Evolutionary conservation across 805 yeast species (phyloP).

Genomic region (Saturnispora ahearnii): DNA sequence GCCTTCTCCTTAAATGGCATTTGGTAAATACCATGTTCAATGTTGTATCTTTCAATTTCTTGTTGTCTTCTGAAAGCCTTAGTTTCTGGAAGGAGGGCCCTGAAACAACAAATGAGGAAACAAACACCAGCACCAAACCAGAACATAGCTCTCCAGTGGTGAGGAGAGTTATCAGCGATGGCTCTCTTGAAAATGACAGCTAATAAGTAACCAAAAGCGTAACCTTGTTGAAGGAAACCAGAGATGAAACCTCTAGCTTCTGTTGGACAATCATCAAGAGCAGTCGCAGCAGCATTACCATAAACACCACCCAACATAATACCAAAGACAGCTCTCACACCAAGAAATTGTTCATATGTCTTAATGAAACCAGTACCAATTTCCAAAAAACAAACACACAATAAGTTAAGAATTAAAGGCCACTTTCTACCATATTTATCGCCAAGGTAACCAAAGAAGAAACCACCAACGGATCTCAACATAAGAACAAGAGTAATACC

Average conservation of each 20-base stretch:
- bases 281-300: conserved; percentile 46
- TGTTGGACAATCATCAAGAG: conserved; percentile 45
- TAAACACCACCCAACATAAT: conserved; percentile 49
- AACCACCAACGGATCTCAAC: conserved; percentile 60
- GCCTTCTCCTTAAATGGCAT: conserved; percentile 29
- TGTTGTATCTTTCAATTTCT: conserved; percentile 27
- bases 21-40: conserved; percentile 25
- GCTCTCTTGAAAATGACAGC: conserved; percentile 61
- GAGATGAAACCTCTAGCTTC: conserved; percentile 50
- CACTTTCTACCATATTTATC: conserved; percentile 55
- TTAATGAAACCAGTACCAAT: conserved; percentile 56
- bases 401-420: conserved; percentile 42
- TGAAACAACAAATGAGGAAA: conserved; percentile 33
- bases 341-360: conserved; percentile 49
- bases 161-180: conserved; percentile 41
- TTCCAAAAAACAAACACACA: conserved; percentile 42
- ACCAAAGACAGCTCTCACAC: conserved; percentile 56
- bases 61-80: conserved; percentile 40
- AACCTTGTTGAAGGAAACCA: conserved; percentile 75
- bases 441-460: conserved; percentile 50
- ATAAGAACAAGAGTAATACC: conserved; percentile 59
- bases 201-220: conserved; percentile 57
- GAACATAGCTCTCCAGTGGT: conserved; percentile 56
- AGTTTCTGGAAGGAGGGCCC: conserved; percentile 41
- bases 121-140: conserved; percentile 63